These are phyloP conservation scores for Sugiyamaella xylanicola DNA, from an alignment of 1,139 yeast species.

Conservation along the genomic window DNA sequence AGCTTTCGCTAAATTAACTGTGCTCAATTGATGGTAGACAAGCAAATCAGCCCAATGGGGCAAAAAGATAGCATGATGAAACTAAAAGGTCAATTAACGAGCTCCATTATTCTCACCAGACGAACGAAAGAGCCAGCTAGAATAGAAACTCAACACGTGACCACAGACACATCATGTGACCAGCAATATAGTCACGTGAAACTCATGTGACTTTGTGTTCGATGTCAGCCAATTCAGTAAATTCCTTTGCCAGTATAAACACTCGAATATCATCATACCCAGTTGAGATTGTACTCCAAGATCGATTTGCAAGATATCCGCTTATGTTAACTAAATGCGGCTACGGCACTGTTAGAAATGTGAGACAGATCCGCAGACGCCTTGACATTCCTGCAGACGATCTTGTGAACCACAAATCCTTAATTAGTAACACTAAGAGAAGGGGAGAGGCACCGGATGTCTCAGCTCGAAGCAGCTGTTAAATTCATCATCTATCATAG, in stretches of 20 bases:
- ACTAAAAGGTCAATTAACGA: no score
- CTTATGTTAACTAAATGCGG: not conserved
- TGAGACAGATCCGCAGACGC: not conserved
- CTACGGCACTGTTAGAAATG: not conserved
- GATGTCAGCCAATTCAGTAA: not conserved
- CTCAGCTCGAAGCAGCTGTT: not conserved
- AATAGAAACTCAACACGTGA: no score
- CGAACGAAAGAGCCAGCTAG: no score
- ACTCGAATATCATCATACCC: not conserved
- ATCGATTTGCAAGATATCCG: not conserved
- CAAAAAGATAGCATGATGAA: no score
- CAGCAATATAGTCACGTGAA: no score
- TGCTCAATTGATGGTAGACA: no score
- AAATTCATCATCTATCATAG: no score
- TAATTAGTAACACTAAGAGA: not conserved
- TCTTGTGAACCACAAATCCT: not conserved
- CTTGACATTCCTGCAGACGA: slow-evolving; percentile 2
- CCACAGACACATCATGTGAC: no score
- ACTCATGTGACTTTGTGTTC: no score
- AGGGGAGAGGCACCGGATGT: not conserved
- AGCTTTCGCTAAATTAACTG: no score
- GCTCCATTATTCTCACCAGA: no score
- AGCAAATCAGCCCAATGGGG: no score
- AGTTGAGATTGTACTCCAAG: not conserved
- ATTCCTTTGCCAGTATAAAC: not conserved